A percentile compares a stretch with the other conserved stretches of the same genome.
phyloP scores from a whole-genome alignment of 441 rosid genomes.

The Capsella rubella region DNA sequence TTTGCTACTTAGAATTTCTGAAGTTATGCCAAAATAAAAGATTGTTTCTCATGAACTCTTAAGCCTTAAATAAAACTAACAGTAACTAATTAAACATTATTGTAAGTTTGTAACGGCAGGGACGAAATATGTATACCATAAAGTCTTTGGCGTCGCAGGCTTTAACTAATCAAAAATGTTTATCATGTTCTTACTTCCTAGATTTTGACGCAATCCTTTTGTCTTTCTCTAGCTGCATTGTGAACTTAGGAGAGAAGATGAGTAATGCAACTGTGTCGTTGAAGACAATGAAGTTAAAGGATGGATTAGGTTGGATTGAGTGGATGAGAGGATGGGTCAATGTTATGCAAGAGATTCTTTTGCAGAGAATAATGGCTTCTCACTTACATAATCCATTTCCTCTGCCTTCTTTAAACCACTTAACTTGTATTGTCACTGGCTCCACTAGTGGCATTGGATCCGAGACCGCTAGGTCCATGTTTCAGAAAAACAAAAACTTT shows the following conservation, averaged over 20 bases:
- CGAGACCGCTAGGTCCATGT: slow-evolving; percentile 68
- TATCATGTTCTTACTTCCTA: slow-evolving; percentile 14
- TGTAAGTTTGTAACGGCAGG: slow-evolving; percentile 12
- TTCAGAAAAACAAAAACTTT: not conserved
- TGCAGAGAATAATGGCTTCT: slow-evolving; percentile 84
- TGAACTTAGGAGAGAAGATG: slow-evolving; percentile 27
- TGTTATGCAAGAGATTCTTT: slow-evolving; percentile 67
- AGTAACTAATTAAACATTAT: not conserved
- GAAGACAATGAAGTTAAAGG: slow-evolving; percentile 48
- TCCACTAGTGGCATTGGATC: slow-evolving; percentile 94
- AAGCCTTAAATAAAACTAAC: no score
- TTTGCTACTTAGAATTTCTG: not conserved
- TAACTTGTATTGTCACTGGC: slow-evolving; percentile 88
- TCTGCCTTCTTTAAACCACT: slow-evolving; percentile 70
- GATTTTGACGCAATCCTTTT: not conserved
- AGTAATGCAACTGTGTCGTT: slow-evolving; percentile 19
- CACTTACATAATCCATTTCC: slow-evolving; percentile 58
- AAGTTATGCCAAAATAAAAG: no score
- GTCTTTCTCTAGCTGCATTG: slow-evolving; percentile 9
- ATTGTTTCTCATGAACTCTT: no score
- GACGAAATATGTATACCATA: slow-evolving; percentile 11
- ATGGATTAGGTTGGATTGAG: slow-evolving; percentile 81
- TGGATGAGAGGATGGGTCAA: slow-evolving; percentile 81
- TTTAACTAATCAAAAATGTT: slow-evolving; percentile 17
- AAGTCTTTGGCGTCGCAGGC: slow-evolving; percentile 20